Evolutionary conservation across 2,329 filamentous ascomycete genomes (phyloP), one percentile per base, ranked within the genome.

Genomic region (Cladobotryum protrusum): DNA sequence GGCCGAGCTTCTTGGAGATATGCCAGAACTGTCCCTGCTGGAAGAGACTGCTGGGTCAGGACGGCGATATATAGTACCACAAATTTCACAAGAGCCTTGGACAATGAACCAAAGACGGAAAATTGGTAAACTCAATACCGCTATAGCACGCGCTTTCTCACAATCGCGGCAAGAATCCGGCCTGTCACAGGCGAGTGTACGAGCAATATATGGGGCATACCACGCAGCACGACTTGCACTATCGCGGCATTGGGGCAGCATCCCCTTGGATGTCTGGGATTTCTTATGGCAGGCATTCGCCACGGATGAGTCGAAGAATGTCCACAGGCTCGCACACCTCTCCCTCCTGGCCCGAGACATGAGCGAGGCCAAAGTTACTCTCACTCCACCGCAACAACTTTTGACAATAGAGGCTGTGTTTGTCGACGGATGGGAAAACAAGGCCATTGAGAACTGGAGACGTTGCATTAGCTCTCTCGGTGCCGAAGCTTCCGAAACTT

Each of bases 371-470:
- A 81, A 79, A 7, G 71, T 79, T 44, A 56, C 71, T 1, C 67
- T 90, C 47, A 73, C 67, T 12, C 72, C 75, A 4, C 63, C 72
- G 2, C 84, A 87, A 58, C 79, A 82, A 55, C 68, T 90, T 15
- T 68, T 85, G 24, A 83, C 83, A 32, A 81, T 90, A 32, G 83
- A 89, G 60, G 81, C 85, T 50, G 71, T 86, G 37, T 84, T 86
- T 55, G 71, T 82, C 5, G 75, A 78, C 37, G 85, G 83, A 2
- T 79, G 79, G 63, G 72, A 77, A 50, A 68, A 71, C 5, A 75
- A 79, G 55, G 85, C 85, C 0, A 65, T 86, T 19, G 76, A 81
- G 12, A 76, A 78, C 43, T 88, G 86, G 82, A 79, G 79, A 61
- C 73, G 77, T 45, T 75, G 75, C 41, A 75, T 79, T 36, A 63